Evolutionary conservation across 1,284 basidiomycete genomes (phyloP).

Genomic region (Melampsora americana): DNA sequence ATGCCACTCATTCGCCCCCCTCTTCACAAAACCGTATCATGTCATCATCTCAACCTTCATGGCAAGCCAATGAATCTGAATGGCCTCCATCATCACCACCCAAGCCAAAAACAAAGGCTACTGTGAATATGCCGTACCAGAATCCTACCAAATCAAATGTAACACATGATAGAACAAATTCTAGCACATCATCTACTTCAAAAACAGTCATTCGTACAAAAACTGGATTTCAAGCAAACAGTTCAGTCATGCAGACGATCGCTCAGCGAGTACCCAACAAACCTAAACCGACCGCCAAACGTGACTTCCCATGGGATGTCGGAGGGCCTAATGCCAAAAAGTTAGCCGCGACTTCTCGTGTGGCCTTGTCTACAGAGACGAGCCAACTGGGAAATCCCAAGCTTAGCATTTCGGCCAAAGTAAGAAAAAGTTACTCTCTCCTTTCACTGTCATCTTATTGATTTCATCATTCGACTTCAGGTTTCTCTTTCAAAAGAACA

Average conservation of each 20-base stretch:
- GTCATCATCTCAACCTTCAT: constrained; percentile 37
- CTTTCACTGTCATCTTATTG: background rate
- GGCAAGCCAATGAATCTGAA: constrained; percentile 28
- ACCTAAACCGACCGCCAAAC: background rate
- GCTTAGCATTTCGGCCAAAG: constrained; percentile 38
- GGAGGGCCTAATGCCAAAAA: constrained; percentile 4
- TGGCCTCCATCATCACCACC: constrained; percentile 26
- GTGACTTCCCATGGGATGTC: constrained; percentile 17
- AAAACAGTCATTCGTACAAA: background rate
- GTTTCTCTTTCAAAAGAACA: constrained; percentile 74
- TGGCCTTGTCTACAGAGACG: background rate
- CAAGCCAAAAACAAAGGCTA: background rate
- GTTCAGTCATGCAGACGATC: background rate
- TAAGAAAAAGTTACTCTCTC: background rate
- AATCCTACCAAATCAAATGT: constrained; percentile 14
- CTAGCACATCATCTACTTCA: background rate
- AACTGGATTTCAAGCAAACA: constrained; percentile 12
- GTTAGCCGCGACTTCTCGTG: constrained; percentile 3
- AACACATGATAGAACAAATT: background rate
- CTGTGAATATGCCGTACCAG: background rate
- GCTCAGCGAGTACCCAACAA: background rate
- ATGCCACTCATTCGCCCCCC: background rate
- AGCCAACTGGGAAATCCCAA: constrained; percentile 40
- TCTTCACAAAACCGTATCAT: background rate
- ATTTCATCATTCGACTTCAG: constrained; percentile 42